Percentiles rank a stretch among this genome's conserved stretches.
phyloP scores from a whole-genome alignment of 768 basidiomycete genomes.

The Termitomyces sp. region DNA sequence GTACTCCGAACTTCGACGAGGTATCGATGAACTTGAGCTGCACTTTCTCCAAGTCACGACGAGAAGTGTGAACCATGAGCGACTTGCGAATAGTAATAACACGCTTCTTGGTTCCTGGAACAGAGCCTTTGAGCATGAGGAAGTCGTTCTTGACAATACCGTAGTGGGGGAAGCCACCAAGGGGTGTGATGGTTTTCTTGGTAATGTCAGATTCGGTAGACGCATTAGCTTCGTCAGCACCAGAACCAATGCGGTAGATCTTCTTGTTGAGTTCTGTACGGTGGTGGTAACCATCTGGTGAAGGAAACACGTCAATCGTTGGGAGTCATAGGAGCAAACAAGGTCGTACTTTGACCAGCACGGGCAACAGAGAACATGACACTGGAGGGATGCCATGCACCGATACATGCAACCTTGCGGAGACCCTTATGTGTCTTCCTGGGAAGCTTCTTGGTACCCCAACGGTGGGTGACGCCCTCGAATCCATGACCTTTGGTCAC shows the following conservation, averaged over 20 bases:
- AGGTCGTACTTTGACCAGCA: constrained; percentile 92
- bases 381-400: constrained; percentile 98
- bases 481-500: constrained; percentile 99
- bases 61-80: constrained; percentile 92
- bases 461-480: constrained; percentile 98
- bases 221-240: constrained; percentile 73
- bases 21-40: constrained; percentile 99
- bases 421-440: constrained; percentile 99
- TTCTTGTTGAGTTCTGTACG: constrained; percentile 99
- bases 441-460: constrained; percentile 99
- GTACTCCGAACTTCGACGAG: constrained; percentile 92
- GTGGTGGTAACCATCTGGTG: constrained; percentile 89
- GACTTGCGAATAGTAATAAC: constrained; percentile 96
- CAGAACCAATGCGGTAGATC: constrained; percentile 91
- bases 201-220: constrained; percentile 95
- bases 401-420: constrained; percentile 98
- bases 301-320: not conserved
- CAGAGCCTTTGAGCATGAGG: constrained; percentile 93
- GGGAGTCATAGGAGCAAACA: not conserved
- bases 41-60: constrained; percentile 96
- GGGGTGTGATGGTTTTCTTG: constrained; percentile 89
- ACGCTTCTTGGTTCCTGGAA: constrained; percentile 97
- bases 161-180: constrained; percentile 99
- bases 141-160: constrained; percentile 99
- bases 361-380: constrained; percentile 99